These are phyloP conservation scores for Stachybotrys chlorohalonatus DNA, from an alignment of 2,329 filamentous ascomycete genomes.

Conservation along the genomic window DNA sequence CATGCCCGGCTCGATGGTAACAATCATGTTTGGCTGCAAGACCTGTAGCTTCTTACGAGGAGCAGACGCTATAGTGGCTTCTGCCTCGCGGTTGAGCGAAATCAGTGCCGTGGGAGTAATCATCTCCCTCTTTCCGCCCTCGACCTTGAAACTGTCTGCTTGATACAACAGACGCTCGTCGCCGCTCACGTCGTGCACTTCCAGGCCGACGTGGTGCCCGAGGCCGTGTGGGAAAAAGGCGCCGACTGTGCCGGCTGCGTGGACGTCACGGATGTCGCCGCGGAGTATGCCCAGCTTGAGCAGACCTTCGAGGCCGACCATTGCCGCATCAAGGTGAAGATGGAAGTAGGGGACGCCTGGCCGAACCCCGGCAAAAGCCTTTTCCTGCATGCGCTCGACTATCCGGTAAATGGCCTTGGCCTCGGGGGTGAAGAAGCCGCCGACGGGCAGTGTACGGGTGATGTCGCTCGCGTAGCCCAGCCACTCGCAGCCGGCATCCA, in stretches of 20 bases:
- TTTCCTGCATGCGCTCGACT: constrained; percentile 72
- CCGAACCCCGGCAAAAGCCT: constrained; percentile 59
- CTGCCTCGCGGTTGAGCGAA: constrained; percentile 14
- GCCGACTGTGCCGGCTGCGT: constrained; percentile 40
- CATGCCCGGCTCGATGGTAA: constrained; percentile 73
- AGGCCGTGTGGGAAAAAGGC: constrained; percentile 61
- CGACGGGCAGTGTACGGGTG: constrained; percentile 77
- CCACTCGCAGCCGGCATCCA: constrained; percentile 86
- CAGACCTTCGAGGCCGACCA: constrained; percentile 63
- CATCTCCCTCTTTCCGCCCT: constrained; percentile 30
- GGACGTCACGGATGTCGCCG: constrained; percentile 49
- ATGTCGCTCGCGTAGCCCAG: constrained; percentile 82
- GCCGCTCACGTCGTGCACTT: constrained; percentile 52
- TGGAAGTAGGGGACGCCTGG: constrained; percentile 63
- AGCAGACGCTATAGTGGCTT: constrained; percentile 9
- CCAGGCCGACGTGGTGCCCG: constrained; percentile 57
- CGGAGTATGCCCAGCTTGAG: constrained; percentile 62
- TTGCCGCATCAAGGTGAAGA: constrained; percentile 64
- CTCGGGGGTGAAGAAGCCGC: constrained; percentile 58
- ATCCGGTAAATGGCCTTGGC: constrained; percentile 66
- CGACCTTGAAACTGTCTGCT: constrained; percentile 16
- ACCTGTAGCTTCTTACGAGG: constrained; percentile 24
- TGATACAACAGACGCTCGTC: constrained; percentile 22
- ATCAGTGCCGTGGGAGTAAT: constrained; percentile 26
- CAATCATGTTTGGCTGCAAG: constrained; percentile 55